Percentiles rank a stretch among this genome's conserved stretches.
These are phyloP conservation scores for Cutaneotrichosporon dermatis DNA, from an alignment of 1,284 basidiomycete genomes.

Conservation along the genomic window DNA sequence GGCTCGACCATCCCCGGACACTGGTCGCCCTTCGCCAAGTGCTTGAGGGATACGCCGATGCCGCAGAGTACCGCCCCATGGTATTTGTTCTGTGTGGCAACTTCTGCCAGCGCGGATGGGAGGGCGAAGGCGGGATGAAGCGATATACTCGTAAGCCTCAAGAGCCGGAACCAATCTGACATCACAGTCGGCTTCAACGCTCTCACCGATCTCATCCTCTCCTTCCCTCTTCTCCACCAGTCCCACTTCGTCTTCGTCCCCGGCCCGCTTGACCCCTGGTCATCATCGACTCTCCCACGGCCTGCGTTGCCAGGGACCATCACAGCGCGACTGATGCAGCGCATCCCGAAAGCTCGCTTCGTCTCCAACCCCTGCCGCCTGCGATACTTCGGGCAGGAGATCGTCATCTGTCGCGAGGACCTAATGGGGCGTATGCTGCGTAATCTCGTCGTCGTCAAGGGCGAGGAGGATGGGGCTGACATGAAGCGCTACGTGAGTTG, in stretches of 20 bases:
- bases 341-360: conserved; percentile 73
- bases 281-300: conserved; percentile 73
- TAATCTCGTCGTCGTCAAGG: conserved; percentile 81
- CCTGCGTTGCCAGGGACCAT: conserved; percentile 71
- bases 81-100: conserved; percentile 94
- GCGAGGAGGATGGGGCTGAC: conserved; percentile 61
- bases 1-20: conserved; percentile 75
- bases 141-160: conserved; percentile 68
- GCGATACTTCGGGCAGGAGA: conserved; percentile 92
- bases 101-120: conserved; percentile 80
- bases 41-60: conserved; percentile 85
- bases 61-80: conserved; percentile 73
- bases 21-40: conserved; percentile 73
- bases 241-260: conserved; percentile 94
- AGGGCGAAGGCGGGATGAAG: conserved; percentile 70
- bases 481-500: conserved; percentile 75
- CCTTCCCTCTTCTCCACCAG: conserved; percentile 71
- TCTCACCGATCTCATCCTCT: conserved; percentile 75
- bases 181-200: conserved; percentile 73
- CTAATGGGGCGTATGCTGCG: conserved; percentile 89
- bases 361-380: conserved; percentile 90
- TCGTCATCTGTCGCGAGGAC: conserved; percentile 91
- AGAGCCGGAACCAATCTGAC: background rate
- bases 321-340: conserved; percentile 61
- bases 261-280: conserved; percentile 81